Percentiles rank a stretch among this genome's conserved stretches.
These are phyloP conservation scores for Solanum neorickii DNA, from an alignment of 257 asterid species.

Conservation along the genomic window DNA sequence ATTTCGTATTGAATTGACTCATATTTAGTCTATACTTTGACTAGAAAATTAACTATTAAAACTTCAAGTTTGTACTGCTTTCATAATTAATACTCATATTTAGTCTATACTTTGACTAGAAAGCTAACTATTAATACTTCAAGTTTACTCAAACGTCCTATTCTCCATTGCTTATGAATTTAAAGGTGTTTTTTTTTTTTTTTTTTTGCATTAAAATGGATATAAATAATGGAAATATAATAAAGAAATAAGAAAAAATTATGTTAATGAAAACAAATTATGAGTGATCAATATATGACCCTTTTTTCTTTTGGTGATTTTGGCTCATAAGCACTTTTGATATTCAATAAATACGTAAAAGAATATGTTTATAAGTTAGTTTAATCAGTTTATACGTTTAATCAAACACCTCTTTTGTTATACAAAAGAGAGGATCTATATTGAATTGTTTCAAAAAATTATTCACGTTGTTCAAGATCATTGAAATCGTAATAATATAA, in stretches of 20 bases:
- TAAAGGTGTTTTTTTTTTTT: too few species aligned
- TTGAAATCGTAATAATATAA: background rate
- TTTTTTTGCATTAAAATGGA: too few species aligned
- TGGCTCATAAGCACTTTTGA: background rate
- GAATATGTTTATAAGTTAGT: background rate
- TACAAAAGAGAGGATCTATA: background rate
- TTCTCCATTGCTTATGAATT: background rate
- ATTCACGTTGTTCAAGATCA: background rate
- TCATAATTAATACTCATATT: background rate
- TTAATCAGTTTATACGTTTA: background rate
- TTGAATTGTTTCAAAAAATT: background rate
- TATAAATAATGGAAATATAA: too few species aligned
- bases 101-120: background rate
- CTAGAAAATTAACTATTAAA: background rate
- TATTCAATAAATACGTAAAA: background rate
- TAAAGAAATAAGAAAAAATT: too few species aligned
- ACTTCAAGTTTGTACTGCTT: background rate
- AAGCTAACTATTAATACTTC: background rate
- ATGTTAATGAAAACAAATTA: background rate
- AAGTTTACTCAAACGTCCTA: background rate
- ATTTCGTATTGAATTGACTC: background rate
- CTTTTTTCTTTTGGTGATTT: background rate
- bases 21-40: background rate
- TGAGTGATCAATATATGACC: background rate
- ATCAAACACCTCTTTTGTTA: background rate